Conservation (phyloP, 768 basidiomycete genomes). For the Mycena capillaripes region DNA sequence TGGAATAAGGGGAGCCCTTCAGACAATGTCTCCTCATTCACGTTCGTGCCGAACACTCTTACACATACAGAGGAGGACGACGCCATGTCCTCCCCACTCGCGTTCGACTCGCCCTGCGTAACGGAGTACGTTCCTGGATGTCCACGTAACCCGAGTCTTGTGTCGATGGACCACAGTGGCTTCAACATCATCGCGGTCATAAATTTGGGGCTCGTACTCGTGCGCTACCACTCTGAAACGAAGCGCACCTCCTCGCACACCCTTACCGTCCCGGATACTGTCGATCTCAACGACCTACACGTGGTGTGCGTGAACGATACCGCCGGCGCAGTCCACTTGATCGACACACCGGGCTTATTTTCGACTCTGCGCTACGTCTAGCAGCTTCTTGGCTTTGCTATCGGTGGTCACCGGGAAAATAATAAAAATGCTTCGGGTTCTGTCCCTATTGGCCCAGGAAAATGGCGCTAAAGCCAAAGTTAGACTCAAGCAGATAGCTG, state of each 20-base stretch:
- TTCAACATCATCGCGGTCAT: constrained; percentile 15
- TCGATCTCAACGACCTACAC: background rate
- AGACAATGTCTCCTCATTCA: background rate
- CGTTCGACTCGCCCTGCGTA: background rate
- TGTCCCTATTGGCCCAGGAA: no score
- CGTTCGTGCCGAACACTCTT: constrained; percentile 21
- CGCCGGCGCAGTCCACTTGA: constrained; percentile 23
- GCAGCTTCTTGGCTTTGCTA: no score
- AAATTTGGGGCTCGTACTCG: constrained; percentile 12
- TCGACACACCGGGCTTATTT: background rate
- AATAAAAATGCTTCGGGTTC: no score
- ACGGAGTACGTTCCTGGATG: background rate
- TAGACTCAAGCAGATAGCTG: no score
- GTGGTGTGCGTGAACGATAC: constrained; percentile 25
- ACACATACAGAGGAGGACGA: constrained; percentile 14
- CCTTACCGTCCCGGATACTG: constrained; percentile 7
- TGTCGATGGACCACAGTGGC: constrained; percentile 34
- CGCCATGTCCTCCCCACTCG: constrained; percentile 21
- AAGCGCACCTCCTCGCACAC: constrained; percentile 13
- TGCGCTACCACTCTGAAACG: constrained; percentile 30
- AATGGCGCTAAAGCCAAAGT: no score
- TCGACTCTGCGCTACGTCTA: constrained; percentile 20
- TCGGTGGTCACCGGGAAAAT: no score
- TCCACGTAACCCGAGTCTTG: background rate
- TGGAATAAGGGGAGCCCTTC: background rate